phyloP scores from a whole-genome alignment of 2,329 filamentous ascomycete genomes.

The Clonostachys byssicola region DNA sequence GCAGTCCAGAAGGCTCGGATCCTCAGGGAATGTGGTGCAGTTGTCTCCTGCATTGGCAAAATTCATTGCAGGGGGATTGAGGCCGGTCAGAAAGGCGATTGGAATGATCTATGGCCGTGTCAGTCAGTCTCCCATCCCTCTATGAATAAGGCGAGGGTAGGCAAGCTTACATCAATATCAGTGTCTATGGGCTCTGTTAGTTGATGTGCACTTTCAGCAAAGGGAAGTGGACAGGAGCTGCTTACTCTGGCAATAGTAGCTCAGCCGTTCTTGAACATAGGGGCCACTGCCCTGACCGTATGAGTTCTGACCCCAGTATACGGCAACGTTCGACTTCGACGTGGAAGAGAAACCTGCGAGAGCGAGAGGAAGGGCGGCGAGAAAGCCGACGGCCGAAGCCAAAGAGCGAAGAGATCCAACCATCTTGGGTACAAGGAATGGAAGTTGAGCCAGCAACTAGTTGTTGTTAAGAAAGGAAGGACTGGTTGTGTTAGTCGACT shows the following conservation, averaged over 20 bases:
- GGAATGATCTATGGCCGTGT: conserved; percentile 42
- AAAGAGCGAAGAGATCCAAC: neutral
- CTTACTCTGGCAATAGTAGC: conserved; percentile 55
- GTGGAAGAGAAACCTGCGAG: conserved; percentile 37
- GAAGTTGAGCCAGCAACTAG: conserved; percentile 1
- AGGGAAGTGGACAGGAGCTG: conserved; percentile 1
- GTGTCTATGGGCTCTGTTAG: conserved; percentile 21
- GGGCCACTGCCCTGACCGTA: conserved; percentile 35
- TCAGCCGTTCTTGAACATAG: conserved; percentile 48
- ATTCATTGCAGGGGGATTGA: conserved; percentile 53
- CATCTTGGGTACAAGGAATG: neutral
- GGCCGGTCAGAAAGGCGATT: conserved; percentile 56
- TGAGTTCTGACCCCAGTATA: conserved; percentile 73
- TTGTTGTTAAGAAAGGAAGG: neutral
- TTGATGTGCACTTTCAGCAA: neutral
- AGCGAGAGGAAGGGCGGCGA: conserved; percentile 18
- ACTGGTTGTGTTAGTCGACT: neutral
- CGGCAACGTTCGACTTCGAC: conserved; percentile 50
- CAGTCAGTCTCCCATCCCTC: conserved; percentile 18
- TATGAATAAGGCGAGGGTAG: neutral
- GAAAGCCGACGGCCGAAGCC: conserved; percentile 8
- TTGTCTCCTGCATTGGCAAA: conserved; percentile 61
- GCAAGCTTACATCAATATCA: conserved; percentile 36
- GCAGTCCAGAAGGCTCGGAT: conserved; percentile 50
- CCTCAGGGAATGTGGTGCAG: conserved; percentile 56